Conservation (phyloP, 495 filamentous ascomycete species). For the Aspergillus sparsus region DNA sequence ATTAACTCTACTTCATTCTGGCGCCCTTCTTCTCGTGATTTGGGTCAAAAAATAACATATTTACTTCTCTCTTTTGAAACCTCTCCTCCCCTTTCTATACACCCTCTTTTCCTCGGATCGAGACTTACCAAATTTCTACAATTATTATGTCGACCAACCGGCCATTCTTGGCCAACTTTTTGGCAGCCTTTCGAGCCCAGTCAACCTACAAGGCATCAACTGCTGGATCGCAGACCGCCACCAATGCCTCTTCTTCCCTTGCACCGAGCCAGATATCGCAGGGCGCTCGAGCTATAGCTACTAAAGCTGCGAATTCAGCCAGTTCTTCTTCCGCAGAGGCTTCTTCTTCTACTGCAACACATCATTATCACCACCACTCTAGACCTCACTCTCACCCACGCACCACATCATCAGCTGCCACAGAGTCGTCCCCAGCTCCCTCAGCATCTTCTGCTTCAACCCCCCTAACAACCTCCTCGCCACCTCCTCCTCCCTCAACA, state of each 20-base stretch:
- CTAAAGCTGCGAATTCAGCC: slow-evolving; percentile 33
- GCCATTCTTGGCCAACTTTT: slow-evolving; percentile 83
- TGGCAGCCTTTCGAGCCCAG: slow-evolving; percentile 76
- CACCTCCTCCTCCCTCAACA: slow-evolving; percentile 28
- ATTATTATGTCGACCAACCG: slow-evolving; percentile 64
- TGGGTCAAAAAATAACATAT: too few relatives aligned
- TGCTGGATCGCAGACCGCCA: slow-evolving; percentile 28
- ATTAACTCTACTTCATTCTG: too few relatives aligned
- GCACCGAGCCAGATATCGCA: slow-evolving; percentile 41
- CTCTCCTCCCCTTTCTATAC: background rate
- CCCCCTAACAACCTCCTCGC: slow-evolving; percentile 19
- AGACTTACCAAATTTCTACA: background rate
- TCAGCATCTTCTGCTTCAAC: slow-evolving; percentile 30
- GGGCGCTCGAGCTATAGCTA: slow-evolving; percentile 45
- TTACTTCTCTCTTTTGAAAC: too few relatives aligned
- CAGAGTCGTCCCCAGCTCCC: slow-evolving; percentile 14
- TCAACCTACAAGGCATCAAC: slow-evolving; percentile 51
- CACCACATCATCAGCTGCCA: slow-evolving; percentile 21
- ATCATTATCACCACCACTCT: slow-evolving; percentile 25
- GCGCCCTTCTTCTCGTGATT: too few relatives aligned
- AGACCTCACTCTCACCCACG: slow-evolving; percentile 31
- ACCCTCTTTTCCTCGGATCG: background rate
- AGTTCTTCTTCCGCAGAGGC: slow-evolving; percentile 10
- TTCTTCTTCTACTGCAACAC: slow-evolving; percentile 24
- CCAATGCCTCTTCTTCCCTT: slow-evolving; percentile 29